Evolutionary conservation across 106 monocot species (phyloP).

Genomic region (Platanthera zijinensis): DNA sequence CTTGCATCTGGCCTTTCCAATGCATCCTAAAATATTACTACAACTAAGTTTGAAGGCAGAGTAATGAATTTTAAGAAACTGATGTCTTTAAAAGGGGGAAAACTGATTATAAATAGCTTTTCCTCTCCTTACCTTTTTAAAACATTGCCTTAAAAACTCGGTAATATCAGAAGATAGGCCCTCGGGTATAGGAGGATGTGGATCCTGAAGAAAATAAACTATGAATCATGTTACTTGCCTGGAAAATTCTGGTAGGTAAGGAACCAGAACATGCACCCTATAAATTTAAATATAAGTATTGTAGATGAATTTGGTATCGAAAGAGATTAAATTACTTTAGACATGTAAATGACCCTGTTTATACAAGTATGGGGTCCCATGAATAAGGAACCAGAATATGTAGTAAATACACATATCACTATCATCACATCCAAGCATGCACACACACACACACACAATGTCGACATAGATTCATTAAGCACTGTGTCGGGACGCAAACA

Average conservation of each 20-base stretch:
- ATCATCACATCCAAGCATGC: no score
- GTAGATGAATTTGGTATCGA: no score
- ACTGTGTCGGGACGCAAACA: no score
- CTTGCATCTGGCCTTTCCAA: slow-evolving; percentile 21
- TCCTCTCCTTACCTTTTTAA: slow-evolving; percentile 5
- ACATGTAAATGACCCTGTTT: no score
- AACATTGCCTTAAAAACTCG: slow-evolving; percentile 10
- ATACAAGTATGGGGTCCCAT: no score
- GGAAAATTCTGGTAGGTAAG: not conserved
- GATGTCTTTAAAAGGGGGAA: no score
- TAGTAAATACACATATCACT: no score
- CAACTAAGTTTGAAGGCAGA: not conserved
- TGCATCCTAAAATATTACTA: slow-evolving; percentile 8
- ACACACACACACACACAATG: no score
- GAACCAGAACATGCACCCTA: not conserved
- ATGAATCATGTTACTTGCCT: not conserved
- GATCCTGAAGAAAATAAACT: slow-evolving; percentile 1
- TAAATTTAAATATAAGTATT: not conserved
- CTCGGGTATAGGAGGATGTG: slow-evolving; percentile 12
- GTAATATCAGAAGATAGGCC: slow-evolving; percentile 11
- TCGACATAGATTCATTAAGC: no score
- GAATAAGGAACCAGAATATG: no score
- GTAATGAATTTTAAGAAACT: not conserved
- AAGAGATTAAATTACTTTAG: no score
- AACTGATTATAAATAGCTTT: no score